A percentile compares a stretch with the other conserved stretches of the same genome.
These are phyloP conservation scores for Pythium grandisporangium DNA, from an alignment of 352 stramenopile species.

Conservation along the genomic window DNA sequence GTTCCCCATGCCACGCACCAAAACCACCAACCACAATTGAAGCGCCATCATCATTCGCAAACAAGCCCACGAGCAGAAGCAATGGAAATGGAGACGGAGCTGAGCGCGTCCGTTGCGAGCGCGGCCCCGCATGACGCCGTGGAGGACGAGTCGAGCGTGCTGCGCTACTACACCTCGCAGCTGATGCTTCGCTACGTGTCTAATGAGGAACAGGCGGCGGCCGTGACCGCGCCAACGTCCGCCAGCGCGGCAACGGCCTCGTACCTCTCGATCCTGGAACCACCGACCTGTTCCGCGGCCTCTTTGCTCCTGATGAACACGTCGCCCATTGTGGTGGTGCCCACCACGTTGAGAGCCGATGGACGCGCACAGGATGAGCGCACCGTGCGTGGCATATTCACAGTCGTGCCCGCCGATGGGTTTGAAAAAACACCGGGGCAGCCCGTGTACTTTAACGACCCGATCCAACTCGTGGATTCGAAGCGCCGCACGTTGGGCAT, in stretches of 20 bases:
- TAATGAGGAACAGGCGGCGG: conserved; percentile 11
- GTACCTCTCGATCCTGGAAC: conserved; percentile 18
- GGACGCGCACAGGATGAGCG: neutral
- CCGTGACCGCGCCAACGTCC: conserved; percentile 7
- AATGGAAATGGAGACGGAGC: too few species aligned
- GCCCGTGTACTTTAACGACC: conserved; percentile 31
- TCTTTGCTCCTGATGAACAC: conserved; percentile 15
- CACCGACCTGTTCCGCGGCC: conserved; percentile 1
- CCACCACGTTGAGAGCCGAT: neutral
- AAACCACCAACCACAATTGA: too few species aligned
- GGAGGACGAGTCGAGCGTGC: conserved; percentile 18
- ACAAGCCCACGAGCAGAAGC: too few species aligned
- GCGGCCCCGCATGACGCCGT: too few species aligned
- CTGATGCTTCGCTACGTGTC: conserved; percentile 18
- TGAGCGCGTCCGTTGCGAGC: too few species aligned
- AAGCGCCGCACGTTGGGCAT: conserved; percentile 21
- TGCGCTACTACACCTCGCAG: conserved; percentile 24
- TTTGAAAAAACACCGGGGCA: conserved; percentile 26
- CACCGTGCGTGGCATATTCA: conserved; percentile 18
- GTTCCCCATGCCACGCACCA: too few species aligned
- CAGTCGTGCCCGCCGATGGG: conserved; percentile 21
- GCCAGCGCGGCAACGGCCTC: conserved; percentile 1
- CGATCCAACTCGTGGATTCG: conserved; percentile 24
- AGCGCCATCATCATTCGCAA: too few species aligned
- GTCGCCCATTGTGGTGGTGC: conserved; percentile 18